Evolutionary conservation across 768 basidiomycete genomes (phyloP).

Genomic region (Leccinum boreale): DNA sequence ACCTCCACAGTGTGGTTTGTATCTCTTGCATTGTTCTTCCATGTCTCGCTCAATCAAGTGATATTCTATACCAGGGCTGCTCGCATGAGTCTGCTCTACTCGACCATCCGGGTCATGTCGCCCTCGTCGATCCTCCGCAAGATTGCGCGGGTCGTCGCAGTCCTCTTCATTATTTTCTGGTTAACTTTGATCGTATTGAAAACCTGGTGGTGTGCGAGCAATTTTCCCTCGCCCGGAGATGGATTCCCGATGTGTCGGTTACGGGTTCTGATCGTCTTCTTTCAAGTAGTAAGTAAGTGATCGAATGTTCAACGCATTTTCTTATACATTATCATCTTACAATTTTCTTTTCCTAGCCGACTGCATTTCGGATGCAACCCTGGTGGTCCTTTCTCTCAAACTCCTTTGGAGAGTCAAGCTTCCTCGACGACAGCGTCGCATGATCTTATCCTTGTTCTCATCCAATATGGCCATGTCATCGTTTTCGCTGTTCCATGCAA

Average conservation of each 20-base stretch:
- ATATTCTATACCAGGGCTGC: background rate
- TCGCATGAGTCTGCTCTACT: background rate
- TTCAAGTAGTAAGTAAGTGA: background rate
- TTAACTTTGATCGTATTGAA: background rate
- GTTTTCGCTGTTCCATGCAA: background rate
- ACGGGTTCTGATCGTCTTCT: background rate
- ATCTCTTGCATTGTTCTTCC: background rate
- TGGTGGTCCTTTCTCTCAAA: background rate
- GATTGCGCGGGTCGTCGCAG: background rate
- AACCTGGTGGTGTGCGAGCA: background rate
- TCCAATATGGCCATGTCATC: constrained; percentile 6
- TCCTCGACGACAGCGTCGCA: constrained; percentile 11
- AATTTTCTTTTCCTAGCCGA: background rate
- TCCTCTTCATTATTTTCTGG: background rate
- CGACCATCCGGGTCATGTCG: background rate
- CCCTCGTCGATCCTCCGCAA: background rate
- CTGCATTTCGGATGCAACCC: background rate
- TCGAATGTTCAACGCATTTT: background rate
- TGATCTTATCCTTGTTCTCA: constrained; percentile 17
- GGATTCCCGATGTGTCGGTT: background rate
- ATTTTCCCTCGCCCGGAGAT: background rate
- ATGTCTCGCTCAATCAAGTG: background rate
- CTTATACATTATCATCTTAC: background rate
- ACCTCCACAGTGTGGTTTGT: background rate
- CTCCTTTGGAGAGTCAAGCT: constrained; percentile 17